Conservation (phyloP, 2,329 filamentous ascomycete species). For the Claviceps quebecensis region DNA sequence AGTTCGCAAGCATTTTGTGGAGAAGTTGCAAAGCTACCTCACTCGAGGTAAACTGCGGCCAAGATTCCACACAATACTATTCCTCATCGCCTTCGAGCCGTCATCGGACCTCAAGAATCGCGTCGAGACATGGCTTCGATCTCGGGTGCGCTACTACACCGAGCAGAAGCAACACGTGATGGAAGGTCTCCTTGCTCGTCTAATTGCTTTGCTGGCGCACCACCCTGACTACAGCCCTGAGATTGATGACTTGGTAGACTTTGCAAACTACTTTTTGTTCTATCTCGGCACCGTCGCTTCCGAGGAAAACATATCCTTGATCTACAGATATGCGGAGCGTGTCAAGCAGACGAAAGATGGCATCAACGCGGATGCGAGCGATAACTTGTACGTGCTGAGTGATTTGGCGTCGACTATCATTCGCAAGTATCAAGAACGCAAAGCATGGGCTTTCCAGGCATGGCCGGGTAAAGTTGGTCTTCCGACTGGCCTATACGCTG, state of each 20-base stretch:
- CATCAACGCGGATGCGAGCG: slow-evolving; percentile 51
- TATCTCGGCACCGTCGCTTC: slow-evolving; percentile 73
- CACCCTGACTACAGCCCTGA: slow-evolving; percentile 73
- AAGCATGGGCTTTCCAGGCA: slow-evolving; percentile 73
- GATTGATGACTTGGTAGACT: slow-evolving; percentile 59
- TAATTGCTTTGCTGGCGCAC: slow-evolving; percentile 80
- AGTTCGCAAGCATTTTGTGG: slow-evolving; percentile 67
- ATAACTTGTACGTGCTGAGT: slow-evolving; percentile 72
- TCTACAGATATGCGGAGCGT: slow-evolving; percentile 83
- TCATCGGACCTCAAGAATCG: slow-evolving; percentile 55
- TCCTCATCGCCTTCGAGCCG: slow-evolving; percentile 85
- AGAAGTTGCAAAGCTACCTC: slow-evolving; percentile 82
- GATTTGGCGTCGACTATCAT: slow-evolving; percentile 77
- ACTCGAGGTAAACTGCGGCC: slow-evolving; percentile 53
- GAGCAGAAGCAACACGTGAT: slow-evolving; percentile 49
- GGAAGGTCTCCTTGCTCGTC: slow-evolving; percentile 67
- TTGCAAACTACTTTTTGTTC: slow-evolving; percentile 79
- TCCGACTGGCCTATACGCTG: slow-evolving; percentile 63
- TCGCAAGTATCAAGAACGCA: slow-evolving; percentile 72
- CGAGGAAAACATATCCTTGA: slow-evolving; percentile 73
- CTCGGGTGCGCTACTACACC: slow-evolving; percentile 54
- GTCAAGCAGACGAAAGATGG: slow-evolving; percentile 83
- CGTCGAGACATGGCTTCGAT: slow-evolving; percentile 79
- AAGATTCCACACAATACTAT: slow-evolving; percentile 81
- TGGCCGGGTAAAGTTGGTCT: slow-evolving; percentile 70